Evolutionary conservation across 2,329 filamentous ascomycete genomes (phyloP).

Genomic region (Botrytis sinoallii): DNA sequence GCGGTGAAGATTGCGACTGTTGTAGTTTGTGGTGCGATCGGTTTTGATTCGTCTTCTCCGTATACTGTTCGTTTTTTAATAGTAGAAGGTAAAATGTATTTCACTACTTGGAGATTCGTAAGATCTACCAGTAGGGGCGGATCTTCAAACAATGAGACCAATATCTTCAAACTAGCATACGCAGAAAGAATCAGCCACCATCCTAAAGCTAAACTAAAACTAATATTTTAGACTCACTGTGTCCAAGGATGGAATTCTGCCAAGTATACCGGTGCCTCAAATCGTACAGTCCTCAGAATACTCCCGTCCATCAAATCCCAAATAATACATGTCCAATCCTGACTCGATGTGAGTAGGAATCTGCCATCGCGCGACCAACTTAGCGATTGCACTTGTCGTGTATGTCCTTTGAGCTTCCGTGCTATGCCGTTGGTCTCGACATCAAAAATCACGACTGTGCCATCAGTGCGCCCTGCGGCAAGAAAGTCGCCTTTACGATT

Average conservation of each 20-base stretch:
- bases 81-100: slow-evolving; percentile 75
- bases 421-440: slow-evolving; percentile 96
- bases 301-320: slow-evolving; percentile 81
- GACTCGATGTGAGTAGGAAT: slow-evolving; percentile 87
- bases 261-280: slow-evolving; percentile 91
- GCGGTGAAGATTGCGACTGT: slow-evolving; percentile 88
- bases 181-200: slow-evolving; percentile 9
- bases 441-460: slow-evolving; percentile 93
- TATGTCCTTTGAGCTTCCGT: slow-evolving; percentile 89
- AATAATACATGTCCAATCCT: slow-evolving; percentile 94
- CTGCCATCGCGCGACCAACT: slow-evolving; percentile 93
- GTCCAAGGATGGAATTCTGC: slow-evolving; percentile 92
- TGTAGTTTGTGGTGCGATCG: slow-evolving; percentile 86
- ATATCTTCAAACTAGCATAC: slow-evolving; percentile 69
- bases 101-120: slow-evolving; percentile 64
- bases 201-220: background rate
- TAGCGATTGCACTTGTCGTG: slow-evolving; percentile 86
- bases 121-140: slow-evolving; percentile 86
- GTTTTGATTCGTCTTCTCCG: slow-evolving; percentile 73
- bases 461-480: slow-evolving; percentile 89
- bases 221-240: slow-evolving; percentile 54
- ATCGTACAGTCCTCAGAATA: slow-evolving; percentile 77
- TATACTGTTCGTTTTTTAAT: slow-evolving; percentile 67
- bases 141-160: slow-evolving; percentile 90
- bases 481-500: slow-evolving; percentile 93